phyloP scores from a whole-genome alignment of 23 red algal genomes.

The Cyanidioschyzon merolae region DNA sequence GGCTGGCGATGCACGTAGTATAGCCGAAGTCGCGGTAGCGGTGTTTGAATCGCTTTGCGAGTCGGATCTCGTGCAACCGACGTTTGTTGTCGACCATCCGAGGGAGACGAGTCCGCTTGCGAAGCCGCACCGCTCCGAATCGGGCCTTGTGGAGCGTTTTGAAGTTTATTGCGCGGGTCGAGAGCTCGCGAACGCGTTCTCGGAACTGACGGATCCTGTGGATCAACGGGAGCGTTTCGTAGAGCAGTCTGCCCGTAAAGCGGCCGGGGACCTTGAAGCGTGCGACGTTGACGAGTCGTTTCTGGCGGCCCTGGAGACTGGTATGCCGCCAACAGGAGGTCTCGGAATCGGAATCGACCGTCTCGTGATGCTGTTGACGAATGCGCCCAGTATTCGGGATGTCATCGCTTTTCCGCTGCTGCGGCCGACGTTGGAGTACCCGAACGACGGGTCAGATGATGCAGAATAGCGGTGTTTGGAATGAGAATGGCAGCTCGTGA shows the following conservation, averaged over 20 bases:
- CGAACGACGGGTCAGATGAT: too few species aligned
- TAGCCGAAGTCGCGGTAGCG: conserved; percentile 48
- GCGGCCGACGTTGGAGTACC: conserved; percentile 1
- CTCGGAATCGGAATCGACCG: conserved; percentile 31
- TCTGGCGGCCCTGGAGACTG: conserved; percentile 28
- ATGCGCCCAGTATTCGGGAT: conserved; percentile 72
- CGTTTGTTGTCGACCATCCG: conserved; percentile 91
- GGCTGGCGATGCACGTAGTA: conserved; percentile 9
- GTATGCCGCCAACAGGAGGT: conserved; percentile 30
- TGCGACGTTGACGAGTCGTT: conserved; percentile 28
- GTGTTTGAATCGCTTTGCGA: conserved; percentile 88
- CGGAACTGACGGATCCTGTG: conserved; percentile 24
- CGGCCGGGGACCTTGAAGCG: not conserved
- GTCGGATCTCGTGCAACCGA: conserved; percentile 54
- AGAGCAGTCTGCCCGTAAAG: not conserved
- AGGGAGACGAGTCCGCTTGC: conserved; percentile 74
- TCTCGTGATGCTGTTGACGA: conserved; percentile 79
- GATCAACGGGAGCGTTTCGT: conserved; percentile 28
- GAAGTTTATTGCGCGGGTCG: conserved; percentile 23
- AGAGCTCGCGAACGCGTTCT: conserved; percentile 28
- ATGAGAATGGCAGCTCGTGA: too few species aligned
- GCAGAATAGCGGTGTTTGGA: too few species aligned
- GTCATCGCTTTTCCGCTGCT: conserved; percentile 60
- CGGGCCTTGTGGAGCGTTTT: conserved; percentile 32
- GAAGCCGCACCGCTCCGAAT: conserved; percentile 62